These are phyloP conservation scores for Evansstolkia leycettana DNA, from an alignment of 495 filamentous ascomycete genomes.

Conservation along the genomic window DNA sequence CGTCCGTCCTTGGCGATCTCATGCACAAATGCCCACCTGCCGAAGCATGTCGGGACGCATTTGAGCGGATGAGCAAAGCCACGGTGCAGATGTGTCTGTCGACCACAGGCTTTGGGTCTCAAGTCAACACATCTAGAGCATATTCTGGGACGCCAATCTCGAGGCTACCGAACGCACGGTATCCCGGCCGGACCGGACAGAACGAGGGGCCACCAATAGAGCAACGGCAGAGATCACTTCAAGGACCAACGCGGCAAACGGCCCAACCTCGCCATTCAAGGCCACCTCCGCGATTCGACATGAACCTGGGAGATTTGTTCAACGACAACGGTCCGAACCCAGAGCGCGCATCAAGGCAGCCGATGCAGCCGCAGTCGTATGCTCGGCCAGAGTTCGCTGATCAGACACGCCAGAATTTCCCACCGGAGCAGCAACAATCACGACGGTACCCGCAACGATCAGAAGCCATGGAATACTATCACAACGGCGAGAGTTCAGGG, in stretches of 20 bases:
- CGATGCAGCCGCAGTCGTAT: conserved; percentile 10
- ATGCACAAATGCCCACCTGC: conserved; percentile 71
- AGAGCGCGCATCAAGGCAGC: conserved; percentile 9
- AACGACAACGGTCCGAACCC: conserved; percentile 14
- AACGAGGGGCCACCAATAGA: conserved; percentile 10
- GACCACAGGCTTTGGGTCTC: conserved; percentile 65
- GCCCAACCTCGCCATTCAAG: conserved; percentile 20
- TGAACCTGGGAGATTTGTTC: conserved; percentile 47
- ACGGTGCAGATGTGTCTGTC: conserved; percentile 85
- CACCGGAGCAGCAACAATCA: conserved; percentile 12
- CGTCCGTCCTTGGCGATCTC: conserved; percentile 67
- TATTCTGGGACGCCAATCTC: conserved; percentile 6
- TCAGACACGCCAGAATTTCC: conserved; percentile 12
- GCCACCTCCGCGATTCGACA: conserved; percentile 46
- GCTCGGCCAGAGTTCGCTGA: conserved; percentile 17
- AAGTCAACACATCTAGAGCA: conserved; percentile 21
- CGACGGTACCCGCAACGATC: conserved; percentile 19
- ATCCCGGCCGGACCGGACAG: conserved; percentile 14
- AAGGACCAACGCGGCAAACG: conserved; percentile 15
- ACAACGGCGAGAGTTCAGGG: conserved; percentile 21
- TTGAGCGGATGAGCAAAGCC: conserved; percentile 89
- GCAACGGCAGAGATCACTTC: conserved; percentile 12
- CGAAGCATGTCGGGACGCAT: conserved; percentile 82
- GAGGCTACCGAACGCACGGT: conserved; percentile 8
- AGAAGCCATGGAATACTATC: conserved; percentile 28